A percentile compares a stretch with the other conserved stretches of the same genome.
Conservation (phyloP, 2,329 filamentous ascomycete species). For the Cladophialophora exuberans region DNA sequence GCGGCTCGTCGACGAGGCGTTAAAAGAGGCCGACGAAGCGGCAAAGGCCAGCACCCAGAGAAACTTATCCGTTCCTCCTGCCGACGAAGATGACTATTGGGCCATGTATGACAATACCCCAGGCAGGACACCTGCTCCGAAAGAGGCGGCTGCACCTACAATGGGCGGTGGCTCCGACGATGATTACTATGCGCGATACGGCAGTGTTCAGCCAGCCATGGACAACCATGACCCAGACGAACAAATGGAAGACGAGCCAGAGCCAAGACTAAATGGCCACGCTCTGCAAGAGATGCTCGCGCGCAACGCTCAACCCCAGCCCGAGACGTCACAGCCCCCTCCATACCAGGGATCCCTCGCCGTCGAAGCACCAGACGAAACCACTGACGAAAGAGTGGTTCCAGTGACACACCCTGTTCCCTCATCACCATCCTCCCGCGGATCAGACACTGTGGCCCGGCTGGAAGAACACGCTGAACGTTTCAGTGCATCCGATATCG, state of each 20-base stretch:
- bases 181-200: constrained; percentile 65
- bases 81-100: constrained; percentile 68
- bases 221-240: constrained; percentile 66
- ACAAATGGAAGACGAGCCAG: constrained; percentile 49
- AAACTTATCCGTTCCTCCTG: constrained; percentile 40
- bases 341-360: constrained; percentile 25
- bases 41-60: constrained; percentile 29
- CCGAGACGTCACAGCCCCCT: constrained; percentile 29
- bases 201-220: constrained; percentile 66
- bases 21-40: constrained; percentile 37
- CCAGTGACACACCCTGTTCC: constrained; percentile 48
- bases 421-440: constrained; percentile 47
- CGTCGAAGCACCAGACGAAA: constrained; percentile 16
- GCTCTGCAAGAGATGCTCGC: constrained; percentile 47
- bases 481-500: constrained; percentile 60
- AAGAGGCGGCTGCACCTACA: constrained; percentile 40
- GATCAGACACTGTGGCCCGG: constrained; percentile 54
- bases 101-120: constrained; percentile 64
- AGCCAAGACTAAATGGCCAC: constrained; percentile 60
- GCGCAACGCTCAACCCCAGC: constrained; percentile 42
- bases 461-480: constrained; percentile 58
- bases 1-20: constrained; percentile 42
- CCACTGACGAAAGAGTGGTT: constrained; percentile 35
- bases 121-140: constrained; percentile 51
- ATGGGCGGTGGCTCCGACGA: constrained; percentile 52